Conservation (phyloP, 1,284 basidiomycete genomes). For the Xerocomus subilludens region DNA sequence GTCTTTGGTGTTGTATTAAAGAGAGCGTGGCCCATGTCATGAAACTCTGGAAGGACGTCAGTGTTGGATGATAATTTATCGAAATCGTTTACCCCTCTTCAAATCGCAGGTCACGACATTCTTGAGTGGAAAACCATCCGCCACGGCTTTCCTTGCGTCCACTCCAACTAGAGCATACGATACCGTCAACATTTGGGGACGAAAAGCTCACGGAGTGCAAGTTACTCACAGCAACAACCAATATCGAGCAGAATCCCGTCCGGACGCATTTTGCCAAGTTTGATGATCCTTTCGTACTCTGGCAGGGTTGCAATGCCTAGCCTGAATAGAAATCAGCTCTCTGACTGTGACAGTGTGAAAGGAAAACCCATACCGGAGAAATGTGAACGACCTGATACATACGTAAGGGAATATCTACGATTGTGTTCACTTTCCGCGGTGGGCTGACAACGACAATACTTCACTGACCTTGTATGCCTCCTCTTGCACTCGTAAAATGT, state of each 20-base stretch:
- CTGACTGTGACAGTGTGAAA: too few relatives aligned
- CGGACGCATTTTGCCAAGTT: constrained; percentile 38
- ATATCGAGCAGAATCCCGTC: constrained; percentile 45
- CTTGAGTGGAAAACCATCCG: constrained; percentile 44
- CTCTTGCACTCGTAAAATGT: constrained; percentile 39
- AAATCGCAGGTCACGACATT: constrained; percentile 44
- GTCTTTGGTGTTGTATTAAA: constrained; percentile 51
- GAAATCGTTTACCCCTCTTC: constrained; percentile 28
- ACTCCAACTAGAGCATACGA: constrained; percentile 38
- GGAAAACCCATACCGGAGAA: constrained; percentile 34
- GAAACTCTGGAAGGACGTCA: constrained; percentile 44
- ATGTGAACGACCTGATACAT: constrained; percentile 36
- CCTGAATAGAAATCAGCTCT: constrained; percentile 23
- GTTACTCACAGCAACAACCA: constrained; percentile 46
- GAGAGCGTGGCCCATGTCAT: constrained; percentile 53
- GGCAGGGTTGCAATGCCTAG: constrained; percentile 30
- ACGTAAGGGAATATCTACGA: constrained; percentile 39
- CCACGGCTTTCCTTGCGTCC: constrained; percentile 42
- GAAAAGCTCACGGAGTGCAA: too few relatives aligned
- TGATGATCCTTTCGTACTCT: constrained; percentile 36
- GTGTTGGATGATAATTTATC: neutral
- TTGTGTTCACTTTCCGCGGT: neutral
- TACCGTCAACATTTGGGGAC: neutral
- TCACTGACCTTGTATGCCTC: constrained; percentile 38
- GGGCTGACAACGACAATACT: too few relatives aligned